Base-by-base conservation (phyloP, 352 stramenopile species). In the Globisporangium perplexum region DNA sequence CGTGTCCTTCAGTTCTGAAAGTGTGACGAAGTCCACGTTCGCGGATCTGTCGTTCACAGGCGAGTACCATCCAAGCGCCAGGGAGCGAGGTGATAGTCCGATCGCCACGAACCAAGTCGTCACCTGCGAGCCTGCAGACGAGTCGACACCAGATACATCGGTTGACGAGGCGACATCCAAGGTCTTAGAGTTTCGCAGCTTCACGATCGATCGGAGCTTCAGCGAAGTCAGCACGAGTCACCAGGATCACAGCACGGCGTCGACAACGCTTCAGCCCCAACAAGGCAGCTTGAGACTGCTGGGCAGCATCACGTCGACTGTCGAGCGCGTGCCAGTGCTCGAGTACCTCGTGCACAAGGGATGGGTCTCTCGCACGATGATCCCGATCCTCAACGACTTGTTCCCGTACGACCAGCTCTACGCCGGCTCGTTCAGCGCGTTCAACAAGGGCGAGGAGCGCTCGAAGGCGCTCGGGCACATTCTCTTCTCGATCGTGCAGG, bases 331-430 rank as follows among this genome's bases (percentile, higher is more conserved):
- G 26, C 63, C 68, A 6, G 63, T 86, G 11, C 56, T 88, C 2
- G 76, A 88, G 8, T 86, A 85, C 41, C 59, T 88, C 22, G 60
- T 85, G 8, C 45, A 71, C 42, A 75, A 81, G 15, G 52, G 66
- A 7, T 63, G 71, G 17, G 67, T 85, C 23, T 71, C 74, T 0
- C 63, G 60, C 31, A 65, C 66, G 0, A 85, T 79, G 31, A 51
- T 83, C 1, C 61, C 63, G 18, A 62, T 72, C 3, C 42, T 88
- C 44, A 80, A 76, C 38, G 62, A 82, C 39, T 58, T 83, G 46
- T 48, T 88, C 18, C 77, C 77, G 31, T 70, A 82, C 39, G 69
- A 74, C 1, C 68, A 71, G 28, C 55, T 73, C 10, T 68, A 51
- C 24, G 36, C 43, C 20, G 63, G 42, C 24, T 60, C 51, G 0